A percentile compares a stretch with the other conserved stretches of the same genome.
phyloP scores from a whole-genome alignment of 805 yeast genomes.

The Pichia cabralensis region DNA sequence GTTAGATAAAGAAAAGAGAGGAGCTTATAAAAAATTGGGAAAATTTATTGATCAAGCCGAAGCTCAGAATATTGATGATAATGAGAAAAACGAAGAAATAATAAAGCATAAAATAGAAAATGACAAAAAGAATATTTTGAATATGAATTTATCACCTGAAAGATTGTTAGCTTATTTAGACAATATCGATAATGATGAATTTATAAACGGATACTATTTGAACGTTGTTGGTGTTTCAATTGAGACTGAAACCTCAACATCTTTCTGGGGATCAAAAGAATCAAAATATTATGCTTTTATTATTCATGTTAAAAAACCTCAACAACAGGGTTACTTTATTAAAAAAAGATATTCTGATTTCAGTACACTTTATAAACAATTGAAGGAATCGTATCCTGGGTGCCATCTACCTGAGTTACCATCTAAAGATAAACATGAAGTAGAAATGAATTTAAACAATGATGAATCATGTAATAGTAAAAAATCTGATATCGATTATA shows the following conservation, averaged over 20 bases:
- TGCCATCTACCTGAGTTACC: slow-evolving; percentile 36
- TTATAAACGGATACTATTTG: slow-evolving; percentile 47
- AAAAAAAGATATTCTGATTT: slow-evolving; percentile 64
- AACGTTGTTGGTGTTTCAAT: slow-evolving; percentile 60
- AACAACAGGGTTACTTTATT: slow-evolving; percentile 34
- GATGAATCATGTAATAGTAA: neutral
- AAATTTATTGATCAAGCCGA: slow-evolving; percentile 18
- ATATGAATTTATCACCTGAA: slow-evolving; percentile 3
- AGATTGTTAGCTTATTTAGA: slow-evolving; percentile 27
- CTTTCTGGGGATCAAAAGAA: slow-evolving; percentile 17
- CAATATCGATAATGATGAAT: slow-evolving; percentile 25
- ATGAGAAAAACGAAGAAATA: neutral
- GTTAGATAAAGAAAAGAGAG: slow-evolving; percentile 24
- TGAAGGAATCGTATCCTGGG: slow-evolving; percentile 59
- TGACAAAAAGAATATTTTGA: slow-evolving; percentile 1
- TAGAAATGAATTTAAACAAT: slow-evolving; percentile 12
- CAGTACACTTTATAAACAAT: slow-evolving; percentile 39
- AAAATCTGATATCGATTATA: neutral
- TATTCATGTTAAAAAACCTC: slow-evolving; percentile 31
- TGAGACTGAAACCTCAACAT: slow-evolving; percentile 18
- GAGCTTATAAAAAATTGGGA: slow-evolving; percentile 32
- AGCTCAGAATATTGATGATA: too few species aligned
- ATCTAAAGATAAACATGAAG: slow-evolving; percentile 20
- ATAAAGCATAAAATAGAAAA: slow-evolving; percentile 12
- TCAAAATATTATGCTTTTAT: slow-evolving; percentile 35